Base-by-base conservation (phyloP, 75 land plant genomes). In the Isoetes taiwanensis region DNA sequence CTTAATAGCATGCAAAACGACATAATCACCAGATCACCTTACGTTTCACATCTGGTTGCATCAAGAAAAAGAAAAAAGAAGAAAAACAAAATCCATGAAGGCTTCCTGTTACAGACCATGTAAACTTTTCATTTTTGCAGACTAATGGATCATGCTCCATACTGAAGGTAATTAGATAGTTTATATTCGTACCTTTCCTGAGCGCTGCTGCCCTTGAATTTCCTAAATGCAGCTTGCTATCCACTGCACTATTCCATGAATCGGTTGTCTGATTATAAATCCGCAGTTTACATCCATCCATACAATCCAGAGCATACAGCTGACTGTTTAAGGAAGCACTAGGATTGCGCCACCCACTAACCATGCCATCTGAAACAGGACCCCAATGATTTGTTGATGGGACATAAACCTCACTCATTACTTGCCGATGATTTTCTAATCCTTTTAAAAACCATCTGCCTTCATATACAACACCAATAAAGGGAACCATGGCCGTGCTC, bases 241-340 rank as follows among this genome's bases (percentile, higher is more conserved):
- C 99, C 26, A 94, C 84, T 1, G 87, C 80, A 34, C 89, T 82
- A 53, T 94, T 87, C 23, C 99, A 94, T 66, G 99, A 94, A 39
- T 78, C 99, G 43, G 87, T 89, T 38, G 79, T 58, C 27, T 54
- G 62, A 41, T 82, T 79, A 53, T 82, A 82, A 6, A 82, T 74
- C 38, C 85, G 43, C 43, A 82, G 64, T 34, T 76, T 82, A 30
- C 85, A 82, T 0, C 85, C 85, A 62, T 82, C 85, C 34, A 57
- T 69, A 53, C 85, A 82, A 10, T 79, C 85, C 48, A 82, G 30
- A 0, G 79, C 82, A 64, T 82, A 82, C 3, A 82, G 76, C 40
- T 67, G 67, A n/a, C 85, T 82, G 40, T 82, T 62, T 31, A 82
- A 43, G 27, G 72, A 54, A 34, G 56, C 48, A 39, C 76, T 63